These are phyloP conservation scores for Tylopilus rubrobrunneus DNA, from an alignment of 768 basidiomycete species.

Conservation along the genomic window DNA sequence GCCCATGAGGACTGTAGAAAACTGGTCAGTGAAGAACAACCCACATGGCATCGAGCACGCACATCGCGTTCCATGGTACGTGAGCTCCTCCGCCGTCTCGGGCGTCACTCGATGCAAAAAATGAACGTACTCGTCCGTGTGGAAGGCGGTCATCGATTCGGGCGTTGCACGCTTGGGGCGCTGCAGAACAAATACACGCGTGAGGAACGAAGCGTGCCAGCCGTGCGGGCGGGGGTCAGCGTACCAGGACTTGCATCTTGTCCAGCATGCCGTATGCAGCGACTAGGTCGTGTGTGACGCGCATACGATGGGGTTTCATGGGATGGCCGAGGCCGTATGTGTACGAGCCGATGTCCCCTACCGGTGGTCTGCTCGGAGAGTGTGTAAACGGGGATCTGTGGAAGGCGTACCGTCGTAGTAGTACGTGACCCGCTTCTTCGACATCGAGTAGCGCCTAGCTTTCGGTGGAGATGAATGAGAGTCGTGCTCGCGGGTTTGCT, in stretches of 20 bases:
- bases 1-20: conserved; percentile 52
- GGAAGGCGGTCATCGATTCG: conserved; percentile 86
- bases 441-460: conserved; percentile 42
- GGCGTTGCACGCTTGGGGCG: conserved; percentile 67
- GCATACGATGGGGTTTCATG: conserved; percentile 96
- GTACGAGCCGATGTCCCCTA: conserved; percentile 71
- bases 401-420: conserved; percentile 67
- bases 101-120: conserved; percentile 87
- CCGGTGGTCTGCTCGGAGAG: neutral
- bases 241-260: conserved; percentile 87
- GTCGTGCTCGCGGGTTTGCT: no score
- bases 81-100: conserved; percentile 84
- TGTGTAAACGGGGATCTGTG: neutral
- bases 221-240: conserved; percentile 14
- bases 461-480: no score
- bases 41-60: conserved; percentile 22
- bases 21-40: conserved; percentile 1
- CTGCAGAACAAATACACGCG: conserved; percentile 31
- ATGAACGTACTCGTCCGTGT: conserved; percentile 97
- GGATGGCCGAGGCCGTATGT: conserved; percentile 87
- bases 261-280: conserved; percentile 90
- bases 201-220: neutral
- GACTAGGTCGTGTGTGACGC: conserved; percentile 89
- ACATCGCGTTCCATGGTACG: conserved; percentile 85
- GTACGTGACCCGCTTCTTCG: conserved; percentile 71